Conservation (phyloP, 179 eudicot genomes). For the Drosera spatulata region DNA sequence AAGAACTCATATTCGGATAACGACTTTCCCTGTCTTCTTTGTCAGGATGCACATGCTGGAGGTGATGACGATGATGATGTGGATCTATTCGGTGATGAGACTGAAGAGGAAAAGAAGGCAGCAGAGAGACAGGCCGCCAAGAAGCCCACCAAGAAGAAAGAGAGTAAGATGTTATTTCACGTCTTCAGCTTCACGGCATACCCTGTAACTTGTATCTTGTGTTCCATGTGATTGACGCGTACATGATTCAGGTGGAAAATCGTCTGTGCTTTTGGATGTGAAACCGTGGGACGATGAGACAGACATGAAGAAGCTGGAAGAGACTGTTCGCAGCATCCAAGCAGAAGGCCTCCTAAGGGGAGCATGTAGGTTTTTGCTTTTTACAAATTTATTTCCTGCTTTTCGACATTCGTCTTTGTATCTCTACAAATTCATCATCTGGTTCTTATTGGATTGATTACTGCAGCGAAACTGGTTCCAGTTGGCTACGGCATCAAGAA, state of each 20-base stretch:
- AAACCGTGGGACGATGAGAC: constrained; percentile 99
- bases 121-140: constrained; percentile 72
- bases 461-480: constrained; percentile 74
- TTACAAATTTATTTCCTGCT: not conserved
- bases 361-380: constrained; percentile 51
- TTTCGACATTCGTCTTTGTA: not conserved
- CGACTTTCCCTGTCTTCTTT: not conserved
- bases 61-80: not conserved
- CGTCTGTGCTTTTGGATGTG: constrained; percentile 90
- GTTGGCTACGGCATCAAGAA: constrained; percentile 97
- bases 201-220: not conserved
- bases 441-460: not conserved
- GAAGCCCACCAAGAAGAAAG: constrained; percentile 80
- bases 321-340: constrained; percentile 76
- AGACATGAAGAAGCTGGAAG: constrained; percentile 96
- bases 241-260: constrained; percentile 63
- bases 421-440: not conserved
- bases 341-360: constrained; percentile 92
- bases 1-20: not conserved
- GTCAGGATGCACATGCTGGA: not conserved
- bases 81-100: constrained; percentile 42
- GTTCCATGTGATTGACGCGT: not conserved
- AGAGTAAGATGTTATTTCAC: constrained; percentile 35
- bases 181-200: not conserved
- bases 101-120: constrained; percentile 96